Evolutionary conservation across 2,329 filamentous ascomycete species (phyloP).

Genomic region (Xylariales sp.): DNA sequence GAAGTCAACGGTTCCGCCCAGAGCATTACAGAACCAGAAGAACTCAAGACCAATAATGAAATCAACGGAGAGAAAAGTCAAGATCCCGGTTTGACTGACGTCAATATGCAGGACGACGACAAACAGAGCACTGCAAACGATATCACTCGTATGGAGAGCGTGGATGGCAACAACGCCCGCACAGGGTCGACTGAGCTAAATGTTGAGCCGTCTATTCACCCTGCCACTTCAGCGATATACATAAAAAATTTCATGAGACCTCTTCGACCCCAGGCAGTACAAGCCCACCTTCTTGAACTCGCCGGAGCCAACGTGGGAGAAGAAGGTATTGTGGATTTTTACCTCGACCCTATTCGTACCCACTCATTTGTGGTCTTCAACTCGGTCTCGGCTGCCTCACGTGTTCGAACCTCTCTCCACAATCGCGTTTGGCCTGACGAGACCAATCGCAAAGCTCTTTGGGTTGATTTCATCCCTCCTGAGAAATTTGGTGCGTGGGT

Average conservation of each 20-base stretch:
- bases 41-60: neutral
- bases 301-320: slow-evolving; percentile 44
- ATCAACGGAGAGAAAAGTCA: neutral
- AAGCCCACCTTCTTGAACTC: slow-evolving; percentile 64
- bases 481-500: slow-evolving; percentile 73
- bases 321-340: slow-evolving; percentile 62
- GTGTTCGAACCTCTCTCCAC: slow-evolving; percentile 74
- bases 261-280: slow-evolving; percentile 63
- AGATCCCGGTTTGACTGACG: slow-evolving; percentile 1
- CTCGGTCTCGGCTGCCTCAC: slow-evolving; percentile 64
- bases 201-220: slow-evolving; percentile 59
- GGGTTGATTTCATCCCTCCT: slow-evolving; percentile 84
- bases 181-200: too few species aligned
- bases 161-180: too few species aligned
- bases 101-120: slow-evolving; percentile 1
- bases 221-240: slow-evolving; percentile 74
- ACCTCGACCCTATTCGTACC: slow-evolving; percentile 79
- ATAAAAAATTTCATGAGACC: slow-evolving; percentile 90
- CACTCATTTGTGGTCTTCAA: slow-evolving; percentile 79
- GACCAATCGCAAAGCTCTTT: slow-evolving; percentile 75
- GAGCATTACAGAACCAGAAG: neutral
- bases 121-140: too few species aligned
- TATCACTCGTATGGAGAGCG: too few species aligned
- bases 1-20: neutral
- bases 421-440: slow-evolving; percentile 82